Conservation (phyloP, 2,329 filamentous ascomycete genomes). For the Aureobasidium uvarum region DNA sequence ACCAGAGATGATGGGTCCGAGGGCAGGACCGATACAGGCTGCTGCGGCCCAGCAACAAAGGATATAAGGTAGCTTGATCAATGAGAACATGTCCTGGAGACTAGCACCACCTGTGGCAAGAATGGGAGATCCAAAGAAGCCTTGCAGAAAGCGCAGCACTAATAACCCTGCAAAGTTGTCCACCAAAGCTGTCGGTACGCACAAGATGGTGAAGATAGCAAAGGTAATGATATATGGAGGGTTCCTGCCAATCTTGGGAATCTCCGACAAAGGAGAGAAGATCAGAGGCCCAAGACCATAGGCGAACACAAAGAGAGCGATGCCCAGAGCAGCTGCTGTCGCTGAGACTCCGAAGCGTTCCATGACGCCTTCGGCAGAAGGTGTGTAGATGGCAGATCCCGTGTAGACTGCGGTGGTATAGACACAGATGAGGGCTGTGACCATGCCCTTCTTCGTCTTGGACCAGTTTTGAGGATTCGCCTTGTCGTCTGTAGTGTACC, state of each 20-base stretch:
- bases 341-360: conserved; percentile 53
- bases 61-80: conserved; percentile 57
- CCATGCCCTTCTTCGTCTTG: conserved; percentile 43
- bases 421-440: conserved; percentile 42
- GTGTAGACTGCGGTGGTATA: conserved; percentile 44
- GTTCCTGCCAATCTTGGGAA: conserved; percentile 65
- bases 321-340: conserved; percentile 55
- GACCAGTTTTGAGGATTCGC: conserved; percentile 59
- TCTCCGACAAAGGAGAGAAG: conserved; percentile 65
- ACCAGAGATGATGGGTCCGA: conserved; percentile 61
- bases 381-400: conserved; percentile 51
- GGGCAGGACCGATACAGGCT: conserved; percentile 51
- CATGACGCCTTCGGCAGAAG: conserved; percentile 49
- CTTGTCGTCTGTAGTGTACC: conserved; percentile 55
- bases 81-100: conserved; percentile 58
- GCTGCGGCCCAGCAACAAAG: conserved; percentile 60
- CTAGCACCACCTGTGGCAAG: conserved; percentile 57
- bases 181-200: conserved; percentile 62
- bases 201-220: conserved; percentile 65
- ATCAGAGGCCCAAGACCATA: conserved; percentile 58
- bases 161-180: conserved; percentile 60
- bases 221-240: conserved; percentile 67
- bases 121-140: conserved; percentile 65
- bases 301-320: conserved; percentile 63
- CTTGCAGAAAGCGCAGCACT: conserved; percentile 61